phyloP scores from a whole-genome alignment of 441 rosid genomes.

The Gossypium davidsonii region DNA sequence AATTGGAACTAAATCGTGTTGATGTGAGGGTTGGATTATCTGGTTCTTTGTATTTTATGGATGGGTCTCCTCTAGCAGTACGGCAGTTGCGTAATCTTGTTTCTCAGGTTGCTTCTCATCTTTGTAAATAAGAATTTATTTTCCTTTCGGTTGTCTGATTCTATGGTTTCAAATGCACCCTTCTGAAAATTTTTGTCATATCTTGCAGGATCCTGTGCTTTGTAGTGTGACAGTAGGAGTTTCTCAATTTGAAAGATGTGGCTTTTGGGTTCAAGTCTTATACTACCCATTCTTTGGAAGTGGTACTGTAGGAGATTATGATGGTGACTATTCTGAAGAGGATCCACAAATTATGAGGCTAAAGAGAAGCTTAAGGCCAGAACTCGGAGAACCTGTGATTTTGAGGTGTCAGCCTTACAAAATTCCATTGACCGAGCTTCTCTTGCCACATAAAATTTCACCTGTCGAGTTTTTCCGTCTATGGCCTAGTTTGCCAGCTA shows the following conservation, averaged over 20 bases:
- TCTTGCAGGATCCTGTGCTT: conserved; percentile 73
- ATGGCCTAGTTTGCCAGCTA: conserved; percentile 97
- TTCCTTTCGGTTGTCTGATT: neutral
- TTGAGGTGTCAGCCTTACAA: conserved; percentile 96
- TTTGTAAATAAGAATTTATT: conserved; percentile 6
- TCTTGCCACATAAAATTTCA: conserved; percentile 88
- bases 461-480: conserved; percentile 97
- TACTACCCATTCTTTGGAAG: conserved; percentile 95
- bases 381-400: conserved; percentile 93
- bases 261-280: conserved; percentile 90
- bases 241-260: conserved; percentile 91
- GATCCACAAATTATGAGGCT: conserved; percentile 78
- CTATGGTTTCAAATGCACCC: neutral
- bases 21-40: conserved; percentile 94
- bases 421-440: conserved; percentile 92
- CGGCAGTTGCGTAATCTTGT: conserved; percentile 87
- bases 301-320: conserved; percentile 72
- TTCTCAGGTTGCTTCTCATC: conserved; percentile 65
- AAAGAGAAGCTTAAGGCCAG: conserved; percentile 76
- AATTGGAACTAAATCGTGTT: conserved; percentile 81
- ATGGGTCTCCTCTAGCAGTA: conserved; percentile 96
- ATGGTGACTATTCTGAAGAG: conserved; percentile 84
- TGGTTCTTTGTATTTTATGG: conserved; percentile 87
- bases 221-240: conserved; percentile 96
- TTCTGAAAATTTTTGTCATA: neutral